phyloP scores from a whole-genome alignment of 2,329 filamentous ascomycete species.

The Aureobasidium sp. region DNA sequence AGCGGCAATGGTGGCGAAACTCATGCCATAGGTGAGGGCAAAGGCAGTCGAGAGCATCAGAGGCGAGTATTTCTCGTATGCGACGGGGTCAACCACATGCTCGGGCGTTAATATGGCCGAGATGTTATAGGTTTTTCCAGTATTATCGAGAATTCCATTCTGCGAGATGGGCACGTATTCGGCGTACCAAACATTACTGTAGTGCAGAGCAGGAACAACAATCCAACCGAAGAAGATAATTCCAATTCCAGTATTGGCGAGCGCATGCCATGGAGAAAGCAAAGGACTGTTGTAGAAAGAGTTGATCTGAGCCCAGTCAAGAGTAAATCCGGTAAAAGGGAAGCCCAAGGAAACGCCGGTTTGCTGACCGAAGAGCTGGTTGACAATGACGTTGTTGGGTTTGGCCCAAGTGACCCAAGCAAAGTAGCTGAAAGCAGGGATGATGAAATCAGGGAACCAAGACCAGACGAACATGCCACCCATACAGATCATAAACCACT shows the following conservation, averaged over 20 bases:
- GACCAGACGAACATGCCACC: constrained; percentile 65
- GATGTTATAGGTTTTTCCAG: constrained; percentile 74
- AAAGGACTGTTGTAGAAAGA: constrained; percentile 69
- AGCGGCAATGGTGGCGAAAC: constrained; percentile 73
- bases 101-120: constrained; percentile 68
- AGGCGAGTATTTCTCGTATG: constrained; percentile 69
- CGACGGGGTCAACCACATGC: constrained; percentile 66
- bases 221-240: constrained; percentile 20
- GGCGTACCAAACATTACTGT: constrained; percentile 68
- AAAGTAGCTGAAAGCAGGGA: constrained; percentile 82
- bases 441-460: constrained; percentile 71
- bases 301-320: constrained; percentile 78
- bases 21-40: constrained; percentile 74
- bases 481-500: constrained; percentile 73
- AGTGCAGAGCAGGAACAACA: constrained; percentile 32
- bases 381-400: constrained; percentile 58
- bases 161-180: constrained; percentile 83
- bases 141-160: constrained; percentile 76
- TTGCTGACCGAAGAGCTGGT: constrained; percentile 21
- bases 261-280: constrained; percentile 28
- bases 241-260: constrained; percentile 20
- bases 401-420: constrained; percentile 84
- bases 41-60: constrained; percentile 83
- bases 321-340: constrained; percentile 47
- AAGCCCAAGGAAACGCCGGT: constrained; percentile 21